These are phyloP conservation scores for Funneliformis mosseae DNA, from an alignment of 192 early-diverging fungal genomes.

Conservation along the genomic window DNA sequence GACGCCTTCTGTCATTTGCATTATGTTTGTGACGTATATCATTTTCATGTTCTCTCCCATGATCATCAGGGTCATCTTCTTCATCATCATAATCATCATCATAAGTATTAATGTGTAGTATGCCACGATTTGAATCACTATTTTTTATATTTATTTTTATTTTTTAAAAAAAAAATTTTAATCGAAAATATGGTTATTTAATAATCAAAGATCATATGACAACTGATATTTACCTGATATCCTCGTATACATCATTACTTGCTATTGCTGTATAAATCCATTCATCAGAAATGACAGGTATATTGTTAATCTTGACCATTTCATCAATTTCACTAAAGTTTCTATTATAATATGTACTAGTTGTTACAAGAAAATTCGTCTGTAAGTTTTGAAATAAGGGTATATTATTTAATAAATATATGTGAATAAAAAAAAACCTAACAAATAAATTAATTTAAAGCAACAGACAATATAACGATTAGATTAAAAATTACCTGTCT, in stretches of 20 bases:
- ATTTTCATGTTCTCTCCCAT: neutral
- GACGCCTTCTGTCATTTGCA: neutral
- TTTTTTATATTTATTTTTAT: no score
- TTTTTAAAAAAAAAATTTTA: neutral
- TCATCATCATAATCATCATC: neutral
- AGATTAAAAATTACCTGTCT: neutral
- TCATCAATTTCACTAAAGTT: neutral
- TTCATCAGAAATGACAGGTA: neutral
- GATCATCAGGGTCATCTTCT: neutral
- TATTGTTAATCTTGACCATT: neutral
- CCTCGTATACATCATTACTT: neutral
- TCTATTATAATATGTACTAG: neutral
- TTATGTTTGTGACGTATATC: neutral
- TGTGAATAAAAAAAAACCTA: neutral
- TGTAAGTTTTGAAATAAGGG: neutral
- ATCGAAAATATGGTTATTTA: neutral
- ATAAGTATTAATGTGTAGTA: neutral
- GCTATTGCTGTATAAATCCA: neutral
- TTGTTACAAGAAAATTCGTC: slow-evolving; percentile 7
- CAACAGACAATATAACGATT: neutral
- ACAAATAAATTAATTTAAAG: neutral
- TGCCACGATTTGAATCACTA: neutral
- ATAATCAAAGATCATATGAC: no score
- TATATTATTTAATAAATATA: neutral
- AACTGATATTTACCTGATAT: neutral